phyloP scores from a whole-genome alignment of 495 filamentous ascomycete species.

The Hyaloscypha bicolor region DNA sequence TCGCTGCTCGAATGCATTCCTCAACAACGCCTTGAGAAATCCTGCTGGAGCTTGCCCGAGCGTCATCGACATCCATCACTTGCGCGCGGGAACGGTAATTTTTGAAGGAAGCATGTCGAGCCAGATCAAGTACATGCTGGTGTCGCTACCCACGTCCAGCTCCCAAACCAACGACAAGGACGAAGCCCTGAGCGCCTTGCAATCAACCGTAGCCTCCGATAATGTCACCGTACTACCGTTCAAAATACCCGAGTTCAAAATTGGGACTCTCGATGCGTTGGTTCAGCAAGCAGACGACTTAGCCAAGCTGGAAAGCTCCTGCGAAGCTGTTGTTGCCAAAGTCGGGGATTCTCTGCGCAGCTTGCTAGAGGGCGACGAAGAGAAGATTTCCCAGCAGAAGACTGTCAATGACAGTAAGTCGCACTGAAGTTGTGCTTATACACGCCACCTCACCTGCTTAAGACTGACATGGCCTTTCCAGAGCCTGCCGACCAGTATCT shows the following conservation, averaged over 20 bases:
- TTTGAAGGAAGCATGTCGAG: constrained; percentile 37
- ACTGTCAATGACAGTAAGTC: constrained; percentile 91
- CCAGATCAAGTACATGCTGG: constrained; percentile 64
- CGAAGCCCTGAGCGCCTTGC: constrained; percentile 76
- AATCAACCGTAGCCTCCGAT: constrained; percentile 70
- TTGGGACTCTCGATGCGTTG: constrained; percentile 93
- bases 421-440: not conserved
- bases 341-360: constrained; percentile 81
- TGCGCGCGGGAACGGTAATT: constrained; percentile 1
- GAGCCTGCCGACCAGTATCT: constrained; percentile 94
- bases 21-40: constrained; percentile 10
- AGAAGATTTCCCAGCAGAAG: constrained; percentile 83
- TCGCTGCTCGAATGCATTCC: not conserved
- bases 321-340: constrained; percentile 82
- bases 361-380: constrained; percentile 81
- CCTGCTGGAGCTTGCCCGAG: constrained; percentile 12
- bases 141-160: constrained; percentile 77
- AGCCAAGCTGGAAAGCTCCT: constrained; percentile 78
- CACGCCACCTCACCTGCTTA: not conserved
- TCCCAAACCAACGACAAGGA: constrained; percentile 70
- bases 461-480: constrained; percentile 37
- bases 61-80: not conserved
- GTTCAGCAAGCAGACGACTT: constrained; percentile 97
- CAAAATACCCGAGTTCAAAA: constrained; percentile 90
- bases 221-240: constrained; percentile 79